Percentiles rank a stretch among this genome's conserved stretches.
Evolutionary conservation across 306 rosid genomes (phyloP).

Genomic region (Castanea crenata): DNA sequence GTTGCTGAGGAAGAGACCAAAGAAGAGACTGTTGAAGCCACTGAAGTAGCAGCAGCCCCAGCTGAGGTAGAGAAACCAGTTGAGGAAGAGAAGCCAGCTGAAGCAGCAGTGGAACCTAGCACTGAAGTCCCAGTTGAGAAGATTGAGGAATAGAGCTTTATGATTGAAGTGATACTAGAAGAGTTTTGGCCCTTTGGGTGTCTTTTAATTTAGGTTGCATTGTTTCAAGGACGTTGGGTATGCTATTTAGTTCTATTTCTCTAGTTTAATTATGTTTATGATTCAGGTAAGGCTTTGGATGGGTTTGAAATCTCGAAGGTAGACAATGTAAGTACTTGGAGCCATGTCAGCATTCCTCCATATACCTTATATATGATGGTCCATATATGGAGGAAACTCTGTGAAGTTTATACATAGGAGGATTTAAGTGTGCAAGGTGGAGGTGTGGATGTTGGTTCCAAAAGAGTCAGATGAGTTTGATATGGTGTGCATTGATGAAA

Average conservation of each 20-base stretch:
- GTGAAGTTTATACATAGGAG: background rate
- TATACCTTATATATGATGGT: conserved; percentile 13
- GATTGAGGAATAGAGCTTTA: conserved; percentile 43
- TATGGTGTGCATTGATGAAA: conserved; percentile 36
- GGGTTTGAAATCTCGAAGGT: conserved; percentile 29
- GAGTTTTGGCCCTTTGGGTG: conserved; percentile 9
- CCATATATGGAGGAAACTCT: conserved; percentile 4
- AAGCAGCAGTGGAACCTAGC: conserved; percentile 30
- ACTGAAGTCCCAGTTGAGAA: conserved; percentile 43
- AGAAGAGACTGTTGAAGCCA: conserved; percentile 12
- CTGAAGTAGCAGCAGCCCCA: conserved; percentile 25
- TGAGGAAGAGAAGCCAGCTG: conserved; percentile 42
- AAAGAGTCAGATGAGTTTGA: conserved; percentile 35
- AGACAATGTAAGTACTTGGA: conserved; percentile 32
- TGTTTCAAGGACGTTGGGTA: conserved; percentile 30
- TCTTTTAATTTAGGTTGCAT: conserved; percentile 28
- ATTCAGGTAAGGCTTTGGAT: conserved; percentile 22
- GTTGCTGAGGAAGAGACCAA: conserved; percentile 23
- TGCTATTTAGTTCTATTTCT: conserved; percentile 25
- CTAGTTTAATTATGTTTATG: conserved; percentile 11
- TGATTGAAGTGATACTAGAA: background rate
- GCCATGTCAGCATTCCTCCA: conserved; percentile 29
- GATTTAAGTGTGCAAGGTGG: background rate
- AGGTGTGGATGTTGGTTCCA: conserved; percentile 25
- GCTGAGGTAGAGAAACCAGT: conserved; percentile 29